A percentile compares a stretch with the other conserved stretches of the same genome.
These are phyloP conservation scores for Mycena galericulata DNA, from an alignment of 768 basidiomycete genomes.

Conservation along the genomic window DNA sequence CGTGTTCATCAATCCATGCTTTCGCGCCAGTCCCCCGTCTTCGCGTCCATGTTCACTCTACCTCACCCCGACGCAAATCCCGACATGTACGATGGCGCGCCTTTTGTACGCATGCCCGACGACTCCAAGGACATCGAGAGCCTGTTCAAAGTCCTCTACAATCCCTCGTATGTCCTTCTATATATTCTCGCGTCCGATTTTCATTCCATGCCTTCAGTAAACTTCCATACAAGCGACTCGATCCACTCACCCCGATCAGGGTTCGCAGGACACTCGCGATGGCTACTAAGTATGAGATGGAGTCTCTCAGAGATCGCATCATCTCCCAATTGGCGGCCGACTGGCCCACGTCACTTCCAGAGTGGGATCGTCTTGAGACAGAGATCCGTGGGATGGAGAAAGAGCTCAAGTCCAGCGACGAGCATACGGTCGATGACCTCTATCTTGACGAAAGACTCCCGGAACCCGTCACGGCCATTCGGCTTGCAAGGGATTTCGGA, in stretches of 20 bases:
- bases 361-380: constrained; percentile 38
- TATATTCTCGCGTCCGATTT: not conserved
- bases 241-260: constrained; percentile 46
- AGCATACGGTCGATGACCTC: constrained; percentile 10
- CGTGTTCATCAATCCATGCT: constrained; percentile 36
- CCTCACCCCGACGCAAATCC: constrained; percentile 5
- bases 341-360: constrained; percentile 45
- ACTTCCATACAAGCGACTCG: constrained; percentile 30
- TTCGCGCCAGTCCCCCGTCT: constrained; percentile 28
- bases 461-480: constrained; percentile 43
- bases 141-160: constrained; percentile 26
- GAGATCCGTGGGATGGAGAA: constrained; percentile 11
- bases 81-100: constrained; percentile 32
- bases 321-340: constrained; percentile 47
- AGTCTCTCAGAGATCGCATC: constrained; percentile 45
- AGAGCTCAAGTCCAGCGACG: constrained; percentile 1
- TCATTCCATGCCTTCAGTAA: constrained; percentile 11
- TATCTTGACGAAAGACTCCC: constrained; percentile 29
- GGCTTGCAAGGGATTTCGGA: constrained; percentile 37
- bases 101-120: constrained; percentile 34
- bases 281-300: constrained; percentile 51
- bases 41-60: constrained; percentile 33
- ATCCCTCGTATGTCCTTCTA: constrained; percentile 22
- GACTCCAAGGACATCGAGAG: constrained; percentile 28
- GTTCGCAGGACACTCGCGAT: constrained; percentile 47